Conservation (phyloP, 495 filamentous ascomycete species). For the Haplographium delicatum region DNA sequence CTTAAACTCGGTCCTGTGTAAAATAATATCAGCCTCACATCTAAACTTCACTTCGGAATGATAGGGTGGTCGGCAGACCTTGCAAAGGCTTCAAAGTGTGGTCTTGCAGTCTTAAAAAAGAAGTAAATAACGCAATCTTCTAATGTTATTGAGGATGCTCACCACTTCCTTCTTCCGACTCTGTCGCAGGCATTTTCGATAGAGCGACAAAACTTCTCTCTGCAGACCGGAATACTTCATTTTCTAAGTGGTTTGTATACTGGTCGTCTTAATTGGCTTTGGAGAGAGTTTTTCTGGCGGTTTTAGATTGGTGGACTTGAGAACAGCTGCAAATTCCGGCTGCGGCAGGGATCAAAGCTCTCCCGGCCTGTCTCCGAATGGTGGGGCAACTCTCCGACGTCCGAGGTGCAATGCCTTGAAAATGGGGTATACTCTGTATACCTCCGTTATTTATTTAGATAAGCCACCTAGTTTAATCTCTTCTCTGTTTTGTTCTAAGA, state of each 20-base stretch:
- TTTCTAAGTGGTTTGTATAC: not conserved
- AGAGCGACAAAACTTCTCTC: constrained; percentile 78
- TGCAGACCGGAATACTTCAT: constrained; percentile 76
- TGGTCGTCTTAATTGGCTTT: not conserved
- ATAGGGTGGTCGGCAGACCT: constrained; percentile 34
- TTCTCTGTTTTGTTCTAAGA: not conserved
- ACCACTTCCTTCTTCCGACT: constrained; percentile 58
- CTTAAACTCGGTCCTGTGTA: constrained; percentile 65
- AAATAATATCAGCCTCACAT: constrained; percentile 1
- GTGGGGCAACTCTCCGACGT: too few species aligned
- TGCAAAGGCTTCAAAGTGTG: constrained; percentile 51
- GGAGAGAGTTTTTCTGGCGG: not conserved
- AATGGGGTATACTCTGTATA: too few species aligned
- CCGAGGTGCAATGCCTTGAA: too few species aligned
- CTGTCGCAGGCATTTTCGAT: constrained; percentile 77
- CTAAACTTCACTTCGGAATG: not conserved
- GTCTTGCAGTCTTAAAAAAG: constrained; percentile 32
- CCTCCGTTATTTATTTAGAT: not conserved
- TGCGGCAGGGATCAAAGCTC: constrained; percentile 11
- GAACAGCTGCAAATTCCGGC: constrained; percentile 8
- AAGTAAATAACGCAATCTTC: constrained; percentile 14
- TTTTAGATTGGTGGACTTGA: constrained; percentile 12
- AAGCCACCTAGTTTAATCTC: too few species aligned
- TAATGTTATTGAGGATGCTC: constrained; percentile 1
- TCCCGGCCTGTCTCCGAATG: not conserved